Conservation (phyloP, 2,329 filamentous ascomycete species). For the Ramichloridium luteum region DNA sequence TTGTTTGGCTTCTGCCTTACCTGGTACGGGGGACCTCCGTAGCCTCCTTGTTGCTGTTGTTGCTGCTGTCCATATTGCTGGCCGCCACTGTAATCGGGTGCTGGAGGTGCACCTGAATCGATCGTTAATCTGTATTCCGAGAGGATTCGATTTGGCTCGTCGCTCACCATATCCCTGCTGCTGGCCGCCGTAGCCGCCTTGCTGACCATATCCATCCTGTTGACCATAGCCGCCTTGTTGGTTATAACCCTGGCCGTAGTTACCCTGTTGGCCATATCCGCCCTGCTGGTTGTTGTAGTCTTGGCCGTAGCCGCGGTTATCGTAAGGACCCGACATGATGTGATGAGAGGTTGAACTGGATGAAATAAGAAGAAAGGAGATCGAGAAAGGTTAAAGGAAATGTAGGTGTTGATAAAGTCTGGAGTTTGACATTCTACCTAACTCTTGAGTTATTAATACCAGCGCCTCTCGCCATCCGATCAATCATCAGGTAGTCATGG, state of each 20-base stretch:
- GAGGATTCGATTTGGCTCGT: constrained; percentile 1
- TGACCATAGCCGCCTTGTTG: constrained; percentile 14
- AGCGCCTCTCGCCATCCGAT: too few species aligned
- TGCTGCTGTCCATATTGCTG: constrained; percentile 6
- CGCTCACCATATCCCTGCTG: constrained; percentile 15
- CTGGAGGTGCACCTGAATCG: constrained; percentile 19
- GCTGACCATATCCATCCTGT: constrained; percentile 12
- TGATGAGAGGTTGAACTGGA: background rate
- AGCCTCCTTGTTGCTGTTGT: constrained; percentile 13
- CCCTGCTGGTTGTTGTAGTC: constrained; percentile 18
- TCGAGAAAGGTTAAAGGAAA: background rate
- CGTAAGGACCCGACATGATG: constrained; percentile 42
- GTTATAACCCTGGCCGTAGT: constrained; percentile 7
- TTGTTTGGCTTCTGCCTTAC: constrained; percentile 5
- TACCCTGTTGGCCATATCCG: constrained; percentile 13
- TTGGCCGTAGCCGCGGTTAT: constrained; percentile 25
- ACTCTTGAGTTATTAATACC: too few species aligned
- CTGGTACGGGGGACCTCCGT: constrained; percentile 11
- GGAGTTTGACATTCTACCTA: too few species aligned
- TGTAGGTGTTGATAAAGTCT: too few species aligned
- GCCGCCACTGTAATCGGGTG: constrained; percentile 16
- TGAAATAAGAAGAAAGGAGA: background rate
- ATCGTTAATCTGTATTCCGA: too few species aligned
- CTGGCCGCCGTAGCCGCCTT: constrained; percentile 14
- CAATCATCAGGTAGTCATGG: too few species aligned